Base-by-base conservation (phyloP, 1,284 basidiomycete genomes). In the Apiotrichum gamsii region DNA sequence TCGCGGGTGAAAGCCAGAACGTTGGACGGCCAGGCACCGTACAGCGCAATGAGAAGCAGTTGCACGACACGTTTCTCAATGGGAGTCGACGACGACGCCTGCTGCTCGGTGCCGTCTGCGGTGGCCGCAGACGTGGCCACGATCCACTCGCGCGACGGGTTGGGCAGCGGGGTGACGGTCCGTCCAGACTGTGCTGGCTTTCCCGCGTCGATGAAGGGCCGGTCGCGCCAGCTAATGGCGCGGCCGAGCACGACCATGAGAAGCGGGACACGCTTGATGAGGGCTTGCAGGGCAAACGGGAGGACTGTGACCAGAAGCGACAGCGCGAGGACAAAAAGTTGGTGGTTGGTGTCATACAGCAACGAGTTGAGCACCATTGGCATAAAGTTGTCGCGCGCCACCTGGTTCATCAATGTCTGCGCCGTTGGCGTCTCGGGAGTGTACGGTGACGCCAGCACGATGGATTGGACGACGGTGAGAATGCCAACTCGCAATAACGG, bases 1-100 rank as follows among this genome's bases (percentile, higher is more conserved):
- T 70, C 61, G 45, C 66, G 60, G 11, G 62, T 52, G 42, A 69
- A 70, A 1, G 63, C 67, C 25, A 69, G 56, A n/a, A 68, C 56
- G 48, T 70, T 70, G 9, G 68, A 70, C 3, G 68, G 68, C 68
- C 68, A 70, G 3, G 60, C 64, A 30, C 58, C 61, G 41, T 70
- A 68, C 37, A 67, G 43, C 9, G 54, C 57, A 23, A 67, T 54
- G 11, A 68, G 56, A 25, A 57, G 57, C 4, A 65, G 48, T 30
- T 61, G 56, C 10, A 62, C 59, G 38, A 64, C 59, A 1, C 51
- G 48, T 25, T 60, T 51, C n/a, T 54, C 49, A 5, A 49, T 54
- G 8, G 33, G 36, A 5, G 46, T 43, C 15, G 48, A 43, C 11
- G 31, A 32, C 4, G 36, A 18, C 11, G 38, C 39, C 31, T 23